Evolutionary conservation across 805 yeast species (phyloP).

Genomic region (Candida gorgasii): DNA sequence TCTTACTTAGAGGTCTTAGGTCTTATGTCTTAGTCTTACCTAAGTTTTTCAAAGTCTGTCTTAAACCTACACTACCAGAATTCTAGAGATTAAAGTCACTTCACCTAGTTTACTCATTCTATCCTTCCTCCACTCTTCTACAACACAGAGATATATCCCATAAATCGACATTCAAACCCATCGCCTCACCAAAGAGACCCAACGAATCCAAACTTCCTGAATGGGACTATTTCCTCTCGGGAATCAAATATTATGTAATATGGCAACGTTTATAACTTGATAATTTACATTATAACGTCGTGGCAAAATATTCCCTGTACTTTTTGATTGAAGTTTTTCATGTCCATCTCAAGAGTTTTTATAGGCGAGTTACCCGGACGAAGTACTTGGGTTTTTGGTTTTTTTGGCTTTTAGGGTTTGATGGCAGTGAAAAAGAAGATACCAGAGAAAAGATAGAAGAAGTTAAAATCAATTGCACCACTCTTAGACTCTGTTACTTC

Average conservation of each 20-base stretch:
- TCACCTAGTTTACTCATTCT: neutral
- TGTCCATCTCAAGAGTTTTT: conserved; percentile 4
- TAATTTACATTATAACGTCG: conserved; percentile 62
- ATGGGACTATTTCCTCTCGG: conserved; percentile 54
- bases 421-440: no score
- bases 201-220: conserved; percentile 62
- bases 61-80: no score
- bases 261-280: conserved; percentile 70
- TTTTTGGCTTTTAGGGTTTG: neutral
- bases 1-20: no score
- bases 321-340: conserved; percentile 53
- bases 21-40: no score
- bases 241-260: conserved; percentile 42
- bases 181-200: conserved; percentile 53
- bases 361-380: conserved; percentile 16
- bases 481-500: no score
- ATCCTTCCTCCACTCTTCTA: neutral
- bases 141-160: conserved; percentile 34
- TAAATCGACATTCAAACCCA: conserved; percentile 63
- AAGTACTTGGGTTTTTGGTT: neutral
- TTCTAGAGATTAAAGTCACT: no score
- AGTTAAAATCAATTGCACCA: no score
- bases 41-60: no score
- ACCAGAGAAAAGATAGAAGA: no score
- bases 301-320: conserved; percentile 64